These are phyloP conservation scores for Hanseniaspora gamundiae DNA, from an alignment of 1,139 yeast species.

Conservation along the genomic window DNA sequence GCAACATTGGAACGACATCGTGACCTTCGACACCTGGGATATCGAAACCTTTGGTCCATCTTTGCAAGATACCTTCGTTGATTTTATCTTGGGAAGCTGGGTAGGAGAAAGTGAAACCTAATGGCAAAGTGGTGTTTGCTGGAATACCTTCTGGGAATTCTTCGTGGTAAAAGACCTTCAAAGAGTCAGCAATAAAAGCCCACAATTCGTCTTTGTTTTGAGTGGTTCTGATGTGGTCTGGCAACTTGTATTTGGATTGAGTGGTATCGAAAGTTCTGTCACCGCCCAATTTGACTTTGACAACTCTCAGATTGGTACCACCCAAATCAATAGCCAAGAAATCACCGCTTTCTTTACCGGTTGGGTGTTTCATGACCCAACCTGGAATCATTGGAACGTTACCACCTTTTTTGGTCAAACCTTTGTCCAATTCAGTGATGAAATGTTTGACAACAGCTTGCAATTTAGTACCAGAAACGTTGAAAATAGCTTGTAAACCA, in stretches of 20 bases:
- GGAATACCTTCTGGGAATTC: conserved; percentile 50
- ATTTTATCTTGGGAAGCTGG: conserved; percentile 82
- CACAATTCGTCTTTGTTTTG: conserved; percentile 58
- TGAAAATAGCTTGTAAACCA: conserved; percentile 49
- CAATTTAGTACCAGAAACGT: conserved; percentile 49
- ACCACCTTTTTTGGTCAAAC: conserved; percentile 63
- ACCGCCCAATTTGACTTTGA: conserved; percentile 70
- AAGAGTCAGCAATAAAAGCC: conserved; percentile 74
- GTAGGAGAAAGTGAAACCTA: conserved; percentile 93
- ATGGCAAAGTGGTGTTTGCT: conserved; percentile 36
- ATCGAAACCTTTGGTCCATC: conserved; percentile 98
- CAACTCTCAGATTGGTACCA: conserved; percentile 89
- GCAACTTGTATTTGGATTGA: conserved; percentile 73
- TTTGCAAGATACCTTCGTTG: conserved; percentile 75
- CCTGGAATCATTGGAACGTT: conserved; percentile 94
- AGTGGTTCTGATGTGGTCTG: conserved; percentile 66
- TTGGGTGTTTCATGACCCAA: conserved; percentile 91
- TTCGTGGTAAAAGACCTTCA: conserved; percentile 50
- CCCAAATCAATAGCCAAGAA: conserved; percentile 91
- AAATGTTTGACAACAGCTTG: conserved; percentile 58
- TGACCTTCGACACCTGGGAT: conserved; percentile 88
- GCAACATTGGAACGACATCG: conserved; percentile 88
- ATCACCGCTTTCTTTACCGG: conserved; percentile 82
- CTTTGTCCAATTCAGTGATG: conserved; percentile 63
- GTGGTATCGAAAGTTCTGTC: conserved; percentile 67